Conservation (phyloP, 495 filamentous ascomycete species). For the Haplographium delicatum region DNA sequence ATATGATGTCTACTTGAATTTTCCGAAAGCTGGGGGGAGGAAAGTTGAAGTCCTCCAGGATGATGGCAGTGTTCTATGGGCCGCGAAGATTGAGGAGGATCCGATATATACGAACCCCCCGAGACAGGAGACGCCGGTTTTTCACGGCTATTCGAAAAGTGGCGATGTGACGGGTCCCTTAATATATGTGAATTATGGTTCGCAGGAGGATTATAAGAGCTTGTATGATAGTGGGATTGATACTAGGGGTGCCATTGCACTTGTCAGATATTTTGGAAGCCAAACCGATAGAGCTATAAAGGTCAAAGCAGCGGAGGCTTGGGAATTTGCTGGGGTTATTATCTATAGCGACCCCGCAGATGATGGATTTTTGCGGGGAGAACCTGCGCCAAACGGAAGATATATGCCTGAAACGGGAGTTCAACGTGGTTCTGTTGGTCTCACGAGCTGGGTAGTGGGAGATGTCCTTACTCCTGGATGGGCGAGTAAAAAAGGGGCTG, state of each 20-base stretch:
- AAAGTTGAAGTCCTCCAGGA: conserved; percentile 68
- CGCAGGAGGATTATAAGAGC: conserved; percentile 70
- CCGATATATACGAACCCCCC: conserved; percentile 44
- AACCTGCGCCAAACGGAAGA: conserved; percentile 65
- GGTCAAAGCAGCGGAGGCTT: conserved; percentile 82
- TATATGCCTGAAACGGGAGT: conserved; percentile 76
- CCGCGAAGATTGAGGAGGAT: conserved; percentile 80
- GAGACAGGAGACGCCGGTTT: conserved; percentile 61
- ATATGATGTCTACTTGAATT: conserved; percentile 89
- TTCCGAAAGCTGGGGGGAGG: conserved; percentile 70
- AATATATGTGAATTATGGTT: conserved; percentile 91
- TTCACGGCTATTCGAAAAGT: conserved; percentile 84
- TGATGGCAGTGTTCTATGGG: conserved; percentile 67
- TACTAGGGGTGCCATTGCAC: conserved; percentile 71
- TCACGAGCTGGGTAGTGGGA: conserved; percentile 77
- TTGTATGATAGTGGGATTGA: conserved; percentile 67
- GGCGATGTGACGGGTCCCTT: conserved; percentile 90
- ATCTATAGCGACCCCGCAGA: conserved; percentile 87
- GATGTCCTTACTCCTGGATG: conserved; percentile 88
- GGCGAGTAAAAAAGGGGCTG: conserved; percentile 65
- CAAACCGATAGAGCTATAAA: conserved; percentile 70
- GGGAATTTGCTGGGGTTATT: conserved; percentile 79
- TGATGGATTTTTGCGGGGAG: conserved; percentile 66
- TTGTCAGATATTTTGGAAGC: conserved; percentile 76
- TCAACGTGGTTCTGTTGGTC: conserved; percentile 74